Conservation (phyloP, 2,329 filamentous ascomycete species). For the Aspergillus sp. region DNA sequence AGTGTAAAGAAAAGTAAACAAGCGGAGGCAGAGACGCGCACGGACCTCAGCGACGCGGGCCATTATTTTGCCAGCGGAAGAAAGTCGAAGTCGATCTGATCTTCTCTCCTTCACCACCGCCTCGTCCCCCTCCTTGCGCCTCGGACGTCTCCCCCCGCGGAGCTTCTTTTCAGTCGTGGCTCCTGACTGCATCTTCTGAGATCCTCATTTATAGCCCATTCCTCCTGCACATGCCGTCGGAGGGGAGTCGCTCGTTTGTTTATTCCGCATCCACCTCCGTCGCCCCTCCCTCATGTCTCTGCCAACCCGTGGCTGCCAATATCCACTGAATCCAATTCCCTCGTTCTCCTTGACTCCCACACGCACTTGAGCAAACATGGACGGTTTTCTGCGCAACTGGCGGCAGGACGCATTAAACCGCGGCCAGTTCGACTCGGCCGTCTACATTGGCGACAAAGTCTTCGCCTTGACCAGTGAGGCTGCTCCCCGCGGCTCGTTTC, state of each 20-base stretch:
- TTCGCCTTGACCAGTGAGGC: conserved; percentile 82
- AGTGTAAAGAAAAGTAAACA: background rate
- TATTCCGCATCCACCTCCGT: background rate
- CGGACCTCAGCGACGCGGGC: background rate
- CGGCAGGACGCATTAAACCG: conserved; percentile 93
- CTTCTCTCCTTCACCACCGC: background rate
- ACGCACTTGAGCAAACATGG: conserved; percentile 58
- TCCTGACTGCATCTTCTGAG: too few species aligned
- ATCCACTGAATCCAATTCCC: background rate
- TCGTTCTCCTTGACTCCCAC: background rate
- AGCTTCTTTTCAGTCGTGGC: too few species aligned
- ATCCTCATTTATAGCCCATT: too few species aligned
- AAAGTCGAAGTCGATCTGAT: too few species aligned
- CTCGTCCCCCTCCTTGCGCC: background rate
- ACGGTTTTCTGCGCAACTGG: conserved; percentile 91
- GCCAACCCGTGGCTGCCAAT: background rate
- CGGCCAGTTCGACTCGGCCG: conserved; percentile 92
- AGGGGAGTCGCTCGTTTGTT: background rate
- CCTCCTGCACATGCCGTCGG: background rate
- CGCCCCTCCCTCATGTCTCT: background rate
- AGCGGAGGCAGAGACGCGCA: background rate
- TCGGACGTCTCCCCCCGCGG: background rate
- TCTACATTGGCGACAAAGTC: conserved; percentile 96
- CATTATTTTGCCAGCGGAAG: too few species aligned
- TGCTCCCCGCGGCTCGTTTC: background rate